These are phyloP conservation scores for Cladophialophora bantiana DNA, from an alignment of 2,329 filamentous ascomycete species.

Conservation along the genomic window DNA sequence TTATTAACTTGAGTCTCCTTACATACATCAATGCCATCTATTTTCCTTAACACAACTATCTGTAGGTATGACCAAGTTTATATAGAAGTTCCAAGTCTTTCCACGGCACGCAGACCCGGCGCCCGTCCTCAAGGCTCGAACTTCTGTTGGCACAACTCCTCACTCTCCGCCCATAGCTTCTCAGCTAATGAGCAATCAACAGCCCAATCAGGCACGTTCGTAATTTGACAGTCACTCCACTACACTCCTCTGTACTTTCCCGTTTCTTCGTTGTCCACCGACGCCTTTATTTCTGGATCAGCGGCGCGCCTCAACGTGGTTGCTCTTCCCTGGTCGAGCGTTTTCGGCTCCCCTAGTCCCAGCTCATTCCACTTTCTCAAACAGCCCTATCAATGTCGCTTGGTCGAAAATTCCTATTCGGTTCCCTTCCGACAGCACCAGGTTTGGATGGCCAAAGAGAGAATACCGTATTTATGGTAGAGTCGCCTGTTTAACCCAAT, in stretches of 20 bases:
- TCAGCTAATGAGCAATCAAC: neutral
- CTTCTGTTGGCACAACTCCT: neutral
- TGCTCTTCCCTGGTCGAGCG: neutral
- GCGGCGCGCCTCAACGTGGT: constrained; percentile 1
- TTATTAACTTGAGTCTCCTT: too few species aligned
- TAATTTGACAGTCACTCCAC: neutral
- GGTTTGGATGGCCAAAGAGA: neutral
- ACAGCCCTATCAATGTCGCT: neutral
- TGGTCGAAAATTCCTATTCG: neutral
- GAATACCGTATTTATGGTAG: neutral
- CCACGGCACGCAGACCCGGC: too few species aligned
- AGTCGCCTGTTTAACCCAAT: neutral
- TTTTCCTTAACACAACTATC: neutral
- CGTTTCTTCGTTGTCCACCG: neutral
- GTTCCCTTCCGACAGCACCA: neutral
- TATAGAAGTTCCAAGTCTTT: too few species aligned
- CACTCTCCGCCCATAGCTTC: neutral
- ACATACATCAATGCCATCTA: too few species aligned
- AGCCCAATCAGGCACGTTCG: neutral
- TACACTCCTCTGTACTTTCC: neutral
- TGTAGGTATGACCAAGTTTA: neutral
- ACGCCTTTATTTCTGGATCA: neutral
- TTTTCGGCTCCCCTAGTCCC: neutral
- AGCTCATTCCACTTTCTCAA: constrained; percentile 1
- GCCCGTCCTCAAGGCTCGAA: neutral